These are phyloP conservation scores for Cyberlindnera meyerae DNA, from an alignment of 805 yeast species.

Conservation along the genomic window DNA sequence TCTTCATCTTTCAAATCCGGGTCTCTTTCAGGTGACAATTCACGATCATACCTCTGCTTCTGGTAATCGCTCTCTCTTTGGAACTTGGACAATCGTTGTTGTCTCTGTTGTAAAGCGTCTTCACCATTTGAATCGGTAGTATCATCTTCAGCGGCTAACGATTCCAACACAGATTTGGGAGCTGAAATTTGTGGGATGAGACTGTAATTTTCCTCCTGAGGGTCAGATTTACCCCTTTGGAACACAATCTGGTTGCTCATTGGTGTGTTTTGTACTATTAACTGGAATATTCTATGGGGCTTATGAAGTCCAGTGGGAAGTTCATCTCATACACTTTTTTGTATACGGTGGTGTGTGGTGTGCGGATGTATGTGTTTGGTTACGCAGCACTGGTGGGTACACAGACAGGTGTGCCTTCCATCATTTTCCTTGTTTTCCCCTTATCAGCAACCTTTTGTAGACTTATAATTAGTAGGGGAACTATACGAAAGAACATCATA, in stretches of 20 bases:
- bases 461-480: too few relatives aligned
- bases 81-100: constrained; percentile 25
- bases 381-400: neutral
- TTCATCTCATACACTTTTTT: too few relatives aligned
- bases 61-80: constrained; percentile 46
- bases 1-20: constrained; percentile 36
- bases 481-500: too few relatives aligned
- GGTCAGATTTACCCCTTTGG: constrained; percentile 11
- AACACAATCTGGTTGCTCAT: constrained; percentile 9
- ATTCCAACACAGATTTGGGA: constrained; percentile 29
- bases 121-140: too few relatives aligned
- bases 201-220: constrained; percentile 12
- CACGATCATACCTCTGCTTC: constrained; percentile 32
- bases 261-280: too few relatives aligned
- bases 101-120: constrained; percentile 28
- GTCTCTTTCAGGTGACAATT: constrained; percentile 27
- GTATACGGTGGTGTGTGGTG: neutral
- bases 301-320: too few relatives aligned
- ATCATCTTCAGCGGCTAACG: constrained; percentile 9
- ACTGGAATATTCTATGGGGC: too few relatives aligned
- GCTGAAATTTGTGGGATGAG: constrained; percentile 39
- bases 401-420: neutral
- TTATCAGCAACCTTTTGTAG: too few relatives aligned
- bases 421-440: too few relatives aligned
- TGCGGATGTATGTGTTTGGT: neutral